Conservation (phyloP, 1,139 yeast genomes). For the Debaryomyces subglobosus region DNA sequence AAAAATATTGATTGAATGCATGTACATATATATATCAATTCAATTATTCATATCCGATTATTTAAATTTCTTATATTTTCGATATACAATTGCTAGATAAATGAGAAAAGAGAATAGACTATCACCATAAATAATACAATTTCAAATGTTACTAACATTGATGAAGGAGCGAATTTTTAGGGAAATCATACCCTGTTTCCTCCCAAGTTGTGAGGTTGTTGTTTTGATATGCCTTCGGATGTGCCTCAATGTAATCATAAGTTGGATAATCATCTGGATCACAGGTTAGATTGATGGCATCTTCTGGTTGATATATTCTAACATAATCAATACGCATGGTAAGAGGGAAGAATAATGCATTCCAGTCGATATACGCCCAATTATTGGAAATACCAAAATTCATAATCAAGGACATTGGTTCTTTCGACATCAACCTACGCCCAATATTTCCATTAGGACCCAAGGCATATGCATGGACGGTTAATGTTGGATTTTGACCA, state of each 20-base stretch:
- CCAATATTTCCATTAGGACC: constrained; percentile 86
- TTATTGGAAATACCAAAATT: constrained; percentile 79
- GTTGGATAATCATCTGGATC: constrained; percentile 81
- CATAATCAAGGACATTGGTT: constrained; percentile 81
- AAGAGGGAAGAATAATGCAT: constrained; percentile 66
- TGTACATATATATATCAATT: not conserved
- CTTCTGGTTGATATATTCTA: constrained; percentile 74
- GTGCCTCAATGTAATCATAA: constrained; percentile 66
- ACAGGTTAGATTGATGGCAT: constrained; percentile 58
- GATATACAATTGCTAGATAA: not conserved
- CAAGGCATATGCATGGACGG: constrained; percentile 62
- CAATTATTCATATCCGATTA: not conserved
- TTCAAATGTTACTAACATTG: constrained; percentile 17
- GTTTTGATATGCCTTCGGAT: constrained; percentile 63
- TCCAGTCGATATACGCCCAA: constrained; percentile 88
- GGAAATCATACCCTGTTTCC: constrained; percentile 66
- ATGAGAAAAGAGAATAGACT: not conserved
- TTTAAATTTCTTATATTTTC: not conserved
- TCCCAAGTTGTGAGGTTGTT: constrained; percentile 67
- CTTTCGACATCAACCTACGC: constrained; percentile 73
- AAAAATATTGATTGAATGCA: not conserved
- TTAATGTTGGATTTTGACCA: constrained; percentile 67
- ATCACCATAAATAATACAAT: not conserved
- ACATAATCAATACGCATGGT: constrained; percentile 73
- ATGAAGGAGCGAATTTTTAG: constrained; percentile 40